A percentile compares a stretch with the other conserved stretches of the same genome.
These are phyloP conservation scores for Aspergillus clavatus DNA, from an alignment of 2,329 filamentous ascomycete species.

Conservation along the genomic window DNA sequence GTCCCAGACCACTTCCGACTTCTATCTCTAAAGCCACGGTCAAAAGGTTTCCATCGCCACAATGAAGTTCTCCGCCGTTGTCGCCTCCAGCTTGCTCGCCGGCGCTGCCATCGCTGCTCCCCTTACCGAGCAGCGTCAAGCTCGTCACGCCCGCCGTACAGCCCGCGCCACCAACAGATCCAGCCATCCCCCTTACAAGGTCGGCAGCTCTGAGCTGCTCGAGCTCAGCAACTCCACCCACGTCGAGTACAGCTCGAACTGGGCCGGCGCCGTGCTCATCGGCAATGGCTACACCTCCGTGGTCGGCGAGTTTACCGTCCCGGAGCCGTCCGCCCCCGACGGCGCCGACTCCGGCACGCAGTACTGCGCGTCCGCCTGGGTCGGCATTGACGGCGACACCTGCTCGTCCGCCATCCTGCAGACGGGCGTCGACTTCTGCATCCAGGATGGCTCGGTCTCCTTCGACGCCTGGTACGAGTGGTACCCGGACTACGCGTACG, in stretches of 20 bases:
- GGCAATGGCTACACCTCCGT: constrained; percentile 50
- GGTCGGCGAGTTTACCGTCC: constrained; percentile 50
- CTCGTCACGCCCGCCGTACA: constrained; percentile 22
- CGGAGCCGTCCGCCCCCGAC: constrained; percentile 40
- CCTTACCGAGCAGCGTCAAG: constrained; percentile 40
- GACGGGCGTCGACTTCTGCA: constrained; percentile 53
- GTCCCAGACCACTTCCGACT: too few species aligned
- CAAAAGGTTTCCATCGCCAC: not conserved
- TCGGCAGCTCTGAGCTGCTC: constrained; percentile 23
- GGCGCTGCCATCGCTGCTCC: constrained; percentile 45
- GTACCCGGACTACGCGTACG: constrained; percentile 53
- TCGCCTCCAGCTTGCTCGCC: constrained; percentile 38
- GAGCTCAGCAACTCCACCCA: constrained; percentile 37
- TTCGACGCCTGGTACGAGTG: constrained; percentile 58
- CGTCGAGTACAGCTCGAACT: constrained; percentile 51
- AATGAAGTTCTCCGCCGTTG: constrained; percentile 49
- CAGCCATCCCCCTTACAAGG: constrained; percentile 30
- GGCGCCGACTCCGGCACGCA: constrained; percentile 29
- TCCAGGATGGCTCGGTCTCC: constrained; percentile 36
- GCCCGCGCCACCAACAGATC: constrained; percentile 22
- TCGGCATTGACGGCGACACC: constrained; percentile 58
- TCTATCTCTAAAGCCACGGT: too few species aligned
- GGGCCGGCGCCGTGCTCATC: constrained; percentile 55
- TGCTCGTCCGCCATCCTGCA: constrained; percentile 51
- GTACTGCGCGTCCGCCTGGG: constrained; percentile 52